Percentiles rank a stretch among this genome's conserved stretches.
Conservation (phyloP, 1,284 basidiomycete genomes). For the Irpex rosettiformis region DNA sequence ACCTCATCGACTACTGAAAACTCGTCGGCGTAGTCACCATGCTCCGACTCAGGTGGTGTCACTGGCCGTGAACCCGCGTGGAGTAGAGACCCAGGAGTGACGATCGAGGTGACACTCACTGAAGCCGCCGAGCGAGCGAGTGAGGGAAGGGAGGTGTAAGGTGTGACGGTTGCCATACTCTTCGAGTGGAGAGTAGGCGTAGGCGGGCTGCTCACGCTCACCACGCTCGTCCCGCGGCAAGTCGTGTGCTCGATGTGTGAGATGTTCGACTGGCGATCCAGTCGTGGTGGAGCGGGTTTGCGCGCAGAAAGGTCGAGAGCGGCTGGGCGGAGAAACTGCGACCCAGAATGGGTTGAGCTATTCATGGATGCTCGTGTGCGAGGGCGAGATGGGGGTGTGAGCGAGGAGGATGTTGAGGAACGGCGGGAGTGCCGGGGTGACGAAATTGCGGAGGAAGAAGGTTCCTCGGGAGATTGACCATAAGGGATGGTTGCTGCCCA, state of each 20-base stretch:
- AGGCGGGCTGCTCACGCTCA: slow-evolving; percentile 5
- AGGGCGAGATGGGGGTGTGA: slow-evolving; percentile 2
- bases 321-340: slow-evolving; percentile 29
- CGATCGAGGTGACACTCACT: slow-evolving; percentile 26
- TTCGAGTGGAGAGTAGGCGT: slow-evolving; percentile 1
- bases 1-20: slow-evolving; percentile 1
- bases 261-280: slow-evolving; percentile 1
- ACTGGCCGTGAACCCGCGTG: slow-evolving; percentile 18
- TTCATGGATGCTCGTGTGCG: background rate
- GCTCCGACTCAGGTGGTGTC: slow-evolving; percentile 2
- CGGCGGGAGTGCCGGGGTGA: slow-evolving; percentile 17
- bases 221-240: background rate
- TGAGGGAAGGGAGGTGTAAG: slow-evolving; percentile 23
- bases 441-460: slow-evolving; percentile 19
- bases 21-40: background rate
- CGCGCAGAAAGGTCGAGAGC: slow-evolving; percentile 44
- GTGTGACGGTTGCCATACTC: slow-evolving; percentile 10
- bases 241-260: background rate
- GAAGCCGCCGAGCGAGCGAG: slow-evolving; percentile 25
- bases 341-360: slow-evolving; percentile 12
- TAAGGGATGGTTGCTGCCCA: slow-evolving; percentile 32
- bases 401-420: slow-evolving; percentile 29
- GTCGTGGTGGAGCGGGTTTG: slow-evolving; percentile 16
- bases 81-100: slow-evolving; percentile 27
- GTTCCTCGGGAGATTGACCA: slow-evolving; percentile 27